Evolutionary conservation across 495 filamentous ascomycete genomes (phyloP), one percentile per base, ranked within the genome.

Genomic region (Podospora didyma): DNA sequence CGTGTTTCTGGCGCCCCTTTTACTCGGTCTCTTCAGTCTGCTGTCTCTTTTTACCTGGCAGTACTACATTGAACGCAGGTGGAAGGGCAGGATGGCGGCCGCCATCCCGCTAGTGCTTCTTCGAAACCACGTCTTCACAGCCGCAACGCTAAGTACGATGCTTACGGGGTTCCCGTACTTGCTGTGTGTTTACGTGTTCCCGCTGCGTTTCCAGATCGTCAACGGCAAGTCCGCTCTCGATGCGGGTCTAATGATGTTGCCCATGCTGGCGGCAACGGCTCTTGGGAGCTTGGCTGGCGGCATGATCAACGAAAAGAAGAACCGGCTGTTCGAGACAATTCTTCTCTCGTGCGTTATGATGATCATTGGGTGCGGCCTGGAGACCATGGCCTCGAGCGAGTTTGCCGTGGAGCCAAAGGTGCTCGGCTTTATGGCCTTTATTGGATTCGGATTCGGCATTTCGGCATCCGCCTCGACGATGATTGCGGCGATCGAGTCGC

Each of bases 191-290:
- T 82, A 84, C 20, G 76, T 79, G 45, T 75, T 88, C 19, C 82
- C 85, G 3, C 69, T 84, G 22, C 76, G 81, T 35, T 76, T 84
- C 46, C 82, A 86, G 59, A 63, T 84, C 19, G 80, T 87, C 22
- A 77, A 84, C 51, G 71, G 66, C 2, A 71, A 72, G 62, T 72
- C 60, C 57, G 47, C 81, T 1, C 61, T 79, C 5, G 51, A 71
- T 0, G 79, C 86, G 2, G 86, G 84, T 14, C 58, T 87, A 16
- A 71, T 82, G 58, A 70, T 91, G 51, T 71, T 87, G 9, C 81
- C 82, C 6, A 77, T 84, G 69, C 62, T 84, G 14, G 79, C 61
- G 37, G 74, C 57, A 26, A 73, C 60, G 37, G 80, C 81, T 2
- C 34, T 80, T 17, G 80, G 79, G 0, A 80, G 77, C 9, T 61